Conservation (phyloP, 1,284 basidiomycete genomes). For the Pholiota adiposa region DNA sequence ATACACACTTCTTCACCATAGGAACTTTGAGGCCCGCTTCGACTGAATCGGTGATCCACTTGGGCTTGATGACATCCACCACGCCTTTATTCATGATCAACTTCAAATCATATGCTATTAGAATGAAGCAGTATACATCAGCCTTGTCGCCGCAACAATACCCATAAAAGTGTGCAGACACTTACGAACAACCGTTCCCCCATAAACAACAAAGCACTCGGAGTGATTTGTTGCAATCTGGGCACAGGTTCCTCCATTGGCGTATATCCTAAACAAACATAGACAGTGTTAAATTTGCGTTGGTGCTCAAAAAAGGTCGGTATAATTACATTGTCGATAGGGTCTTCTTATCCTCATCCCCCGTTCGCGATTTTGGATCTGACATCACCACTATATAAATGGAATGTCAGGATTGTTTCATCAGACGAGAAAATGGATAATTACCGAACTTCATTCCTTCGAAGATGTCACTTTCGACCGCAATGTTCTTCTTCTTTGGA, state of each 20-base stretch:
- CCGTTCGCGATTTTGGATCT: slow-evolving; percentile 72
- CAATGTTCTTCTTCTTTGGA: slow-evolving; percentile 59
- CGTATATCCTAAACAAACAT: slow-evolving; percentile 61
- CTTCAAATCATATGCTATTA: slow-evolving; percentile 70
- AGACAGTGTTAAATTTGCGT: neutral
- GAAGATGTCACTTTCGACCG: slow-evolving; percentile 69
- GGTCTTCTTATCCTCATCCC: slow-evolving; percentile 68
- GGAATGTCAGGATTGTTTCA: slow-evolving; percentile 1
- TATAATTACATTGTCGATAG: slow-evolving; percentile 63
- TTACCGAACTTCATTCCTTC: slow-evolving; percentile 78
- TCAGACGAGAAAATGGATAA: slow-evolving; percentile 31
- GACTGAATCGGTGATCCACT: slow-evolving; percentile 85
- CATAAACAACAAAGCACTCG: slow-evolving; percentile 64
- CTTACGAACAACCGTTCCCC: slow-evolving; percentile 65
- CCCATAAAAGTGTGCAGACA: slow-evolving; percentile 14
- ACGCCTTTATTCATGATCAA: slow-evolving; percentile 64
- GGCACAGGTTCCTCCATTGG: slow-evolving; percentile 75
- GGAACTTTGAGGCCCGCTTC: slow-evolving; percentile 57
- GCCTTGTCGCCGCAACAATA: slow-evolving; percentile 1
- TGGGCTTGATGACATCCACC: slow-evolving; percentile 75
- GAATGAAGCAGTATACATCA: slow-evolving; percentile 6
- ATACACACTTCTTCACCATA: slow-evolving; percentile 64
- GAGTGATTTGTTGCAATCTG: slow-evolving; percentile 62
- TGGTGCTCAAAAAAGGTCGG: neutral
- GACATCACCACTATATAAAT: slow-evolving; percentile 70